A percentile compares a stretch with the other conserved stretches of the same genome.
Conservation (phyloP, 495 filamentous ascomycete species). For the Aspergillus nanangensis region DNA sequence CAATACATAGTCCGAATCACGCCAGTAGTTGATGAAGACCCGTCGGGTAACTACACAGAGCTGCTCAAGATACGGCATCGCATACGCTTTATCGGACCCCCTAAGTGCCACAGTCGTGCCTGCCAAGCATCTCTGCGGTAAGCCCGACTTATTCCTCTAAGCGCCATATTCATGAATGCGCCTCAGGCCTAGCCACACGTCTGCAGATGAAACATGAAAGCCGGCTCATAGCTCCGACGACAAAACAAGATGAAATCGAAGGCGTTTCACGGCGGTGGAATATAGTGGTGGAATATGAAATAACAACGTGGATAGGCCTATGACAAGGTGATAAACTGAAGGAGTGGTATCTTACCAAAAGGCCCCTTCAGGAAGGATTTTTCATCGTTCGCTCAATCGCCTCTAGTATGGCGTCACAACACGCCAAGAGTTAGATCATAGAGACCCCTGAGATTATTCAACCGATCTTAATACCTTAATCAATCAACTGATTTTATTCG, state of each 20-base stretch:
- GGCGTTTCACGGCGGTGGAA: not conserved
- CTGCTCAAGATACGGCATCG: conserved; percentile 6
- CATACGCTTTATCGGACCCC: conserved; percentile 3
- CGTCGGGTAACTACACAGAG: conserved; percentile 2
- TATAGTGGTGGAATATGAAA: not conserved
- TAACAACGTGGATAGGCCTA: too few species aligned
- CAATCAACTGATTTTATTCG: too few species aligned
- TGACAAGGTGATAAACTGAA: too few species aligned
- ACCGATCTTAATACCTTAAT: too few species aligned
- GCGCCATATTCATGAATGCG: conserved; percentile 1
- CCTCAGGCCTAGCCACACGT: not conserved
- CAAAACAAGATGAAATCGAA: not conserved
- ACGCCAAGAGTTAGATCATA: too few species aligned
- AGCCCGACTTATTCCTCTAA: conserved; percentile 1
- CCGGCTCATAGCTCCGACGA: not conserved
- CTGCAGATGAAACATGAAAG: conserved; percentile 1
- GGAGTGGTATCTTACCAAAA: too few species aligned
- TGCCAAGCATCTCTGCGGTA: too few species aligned
- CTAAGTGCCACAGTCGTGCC: too few species aligned
- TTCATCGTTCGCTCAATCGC: too few species aligned
- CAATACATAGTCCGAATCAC: conserved; percentile 5
- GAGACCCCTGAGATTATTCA: too few species aligned
- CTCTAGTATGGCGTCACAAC: too few species aligned
- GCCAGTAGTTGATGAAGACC: conserved; percentile 8
- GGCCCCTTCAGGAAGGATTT: too few species aligned